A percentile compares a stretch with the other conserved stretches of the same genome.
Evolutionary conservation across 2,329 filamentous ascomycete species (phyloP).

Genomic region (Cercospora canescens): DNA sequence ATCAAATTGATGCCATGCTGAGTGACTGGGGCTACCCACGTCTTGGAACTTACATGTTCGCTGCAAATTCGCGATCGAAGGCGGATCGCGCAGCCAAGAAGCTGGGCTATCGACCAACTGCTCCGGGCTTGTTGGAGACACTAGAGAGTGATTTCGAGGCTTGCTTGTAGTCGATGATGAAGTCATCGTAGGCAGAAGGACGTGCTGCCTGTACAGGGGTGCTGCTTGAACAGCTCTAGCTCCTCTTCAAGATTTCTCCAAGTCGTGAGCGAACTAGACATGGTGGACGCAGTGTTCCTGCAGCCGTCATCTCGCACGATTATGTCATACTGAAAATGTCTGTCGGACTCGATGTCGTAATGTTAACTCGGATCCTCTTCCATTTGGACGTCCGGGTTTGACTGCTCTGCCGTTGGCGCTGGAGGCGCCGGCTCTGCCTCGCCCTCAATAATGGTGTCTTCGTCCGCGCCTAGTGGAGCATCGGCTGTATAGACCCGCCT

Average conservation of each 20-base stretch:
- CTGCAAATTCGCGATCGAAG: slow-evolving; percentile 56
- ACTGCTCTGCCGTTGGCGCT: not conserved
- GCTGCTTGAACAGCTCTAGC: not conserved
- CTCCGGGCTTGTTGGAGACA: slow-evolving; percentile 53
- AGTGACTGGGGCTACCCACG: slow-evolving; percentile 21
- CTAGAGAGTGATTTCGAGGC: slow-evolving; percentile 40
- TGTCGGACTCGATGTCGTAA: not conserved
- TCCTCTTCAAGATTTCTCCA: not conserved
- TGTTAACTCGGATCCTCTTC: not conserved
- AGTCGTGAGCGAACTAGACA: not conserved
- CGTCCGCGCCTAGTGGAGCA: not conserved
- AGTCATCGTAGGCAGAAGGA: not conserved
- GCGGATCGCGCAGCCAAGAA: slow-evolving; percentile 56
- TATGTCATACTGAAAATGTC: not conserved
- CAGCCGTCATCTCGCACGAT: not conserved
- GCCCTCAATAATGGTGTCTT: not conserved
- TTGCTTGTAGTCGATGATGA: not conserved
- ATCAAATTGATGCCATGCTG: slow-evolving; percentile 33
- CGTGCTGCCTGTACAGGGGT: not conserved
- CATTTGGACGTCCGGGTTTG: not conserved
- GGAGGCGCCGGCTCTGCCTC: not conserved
- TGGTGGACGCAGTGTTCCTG: not conserved
- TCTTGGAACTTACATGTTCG: slow-evolving; percentile 42
- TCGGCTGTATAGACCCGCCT: not conserved
- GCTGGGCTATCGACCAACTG: slow-evolving; percentile 58